Evolutionary conservation across 2,329 filamentous ascomycete genomes (phyloP), one percentile per base, ranked within the genome.

Genomic region (Xylariaceae sp.): DNA sequence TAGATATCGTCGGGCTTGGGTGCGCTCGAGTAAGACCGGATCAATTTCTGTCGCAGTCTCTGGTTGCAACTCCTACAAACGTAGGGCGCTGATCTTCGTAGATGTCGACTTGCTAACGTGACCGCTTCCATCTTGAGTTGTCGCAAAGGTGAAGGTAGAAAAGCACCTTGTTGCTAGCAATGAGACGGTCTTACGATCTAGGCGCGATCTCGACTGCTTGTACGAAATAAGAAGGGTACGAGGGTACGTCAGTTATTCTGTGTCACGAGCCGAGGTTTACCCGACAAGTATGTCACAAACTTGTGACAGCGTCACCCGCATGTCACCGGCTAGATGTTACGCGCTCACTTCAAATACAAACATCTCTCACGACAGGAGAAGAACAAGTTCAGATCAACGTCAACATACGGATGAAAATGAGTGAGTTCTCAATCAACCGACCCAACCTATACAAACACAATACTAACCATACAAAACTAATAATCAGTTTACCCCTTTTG

Each of bases 1-100:
- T 94, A 97, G 68, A 96, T 86, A 65, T 95, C 89, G 65, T 95
- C 89, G 9, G 86, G 84, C 55, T 71, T 68, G 13, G 75, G 64
- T 9, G 74, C 63, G 49, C 73, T 78, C 23, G 78, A 73, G 60
- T 78, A 82, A 45, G 73, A 66, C 60, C 79, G 71, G 60, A 72
- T 72, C 30, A 70, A 62, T 60, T 74, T 74, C 45, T 66, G 68
- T 56, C 70, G 71, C n/a, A 73, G 60, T 60, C 71, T 73, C 34
- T 71, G 76, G 54, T 73, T 75, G 65, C 81, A 83, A 67, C 75
- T 77, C 54, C 72, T 74, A 68, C 81, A 83, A 57, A 83, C 4
- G 9, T 42, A 63, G 5, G 57, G 60, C 1, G 64, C 51, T 13
- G 69, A 65, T 48, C 61, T 58, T 56, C 56, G 64, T 3, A 72